These are phyloP conservation scores for Cordyceps pruinosa DNA, from an alignment of 2,329 filamentous ascomycete species.

Conservation along the genomic window DNA sequence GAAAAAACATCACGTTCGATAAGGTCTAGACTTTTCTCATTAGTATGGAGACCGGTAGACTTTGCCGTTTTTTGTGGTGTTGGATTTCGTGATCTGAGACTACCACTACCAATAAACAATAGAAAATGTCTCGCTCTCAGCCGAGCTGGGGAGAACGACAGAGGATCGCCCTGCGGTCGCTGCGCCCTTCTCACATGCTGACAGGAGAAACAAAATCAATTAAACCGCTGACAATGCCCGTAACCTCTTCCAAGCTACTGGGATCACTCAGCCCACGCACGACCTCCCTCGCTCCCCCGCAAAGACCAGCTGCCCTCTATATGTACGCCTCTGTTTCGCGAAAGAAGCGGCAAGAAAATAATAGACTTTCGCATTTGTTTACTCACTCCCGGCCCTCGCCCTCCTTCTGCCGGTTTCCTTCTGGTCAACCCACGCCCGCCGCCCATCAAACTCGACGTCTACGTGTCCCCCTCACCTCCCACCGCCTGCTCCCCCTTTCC, in stretches of 20 bases:
- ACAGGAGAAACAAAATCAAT: neutral
- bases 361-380: neutral
- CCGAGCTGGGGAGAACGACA: neutral
- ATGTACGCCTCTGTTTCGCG: neutral
- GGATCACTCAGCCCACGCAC: neutral
- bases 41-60: neutral
- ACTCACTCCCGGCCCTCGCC: neutral
- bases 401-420: neutral
- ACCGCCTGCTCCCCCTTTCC: neutral
- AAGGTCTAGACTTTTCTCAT: too few relatives aligned
- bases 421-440: neutral
- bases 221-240: neutral
- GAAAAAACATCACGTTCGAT: too few relatives aligned
- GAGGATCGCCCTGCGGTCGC: neutral
- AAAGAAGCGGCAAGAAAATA: neutral
- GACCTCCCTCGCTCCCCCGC: neutral
- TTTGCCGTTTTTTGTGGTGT: neutral
- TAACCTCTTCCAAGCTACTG: neutral
- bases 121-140: neutral
- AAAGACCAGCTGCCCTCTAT: too few relatives aligned
- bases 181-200: constrained; percentile 5
- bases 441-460: neutral
- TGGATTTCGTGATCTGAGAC: neutral
- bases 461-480: neutral
- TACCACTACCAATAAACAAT: neutral